These are phyloP conservation scores for Striga asiatica DNA, from an alignment of 257 asterid genomes.

Conservation along the genomic window DNA sequence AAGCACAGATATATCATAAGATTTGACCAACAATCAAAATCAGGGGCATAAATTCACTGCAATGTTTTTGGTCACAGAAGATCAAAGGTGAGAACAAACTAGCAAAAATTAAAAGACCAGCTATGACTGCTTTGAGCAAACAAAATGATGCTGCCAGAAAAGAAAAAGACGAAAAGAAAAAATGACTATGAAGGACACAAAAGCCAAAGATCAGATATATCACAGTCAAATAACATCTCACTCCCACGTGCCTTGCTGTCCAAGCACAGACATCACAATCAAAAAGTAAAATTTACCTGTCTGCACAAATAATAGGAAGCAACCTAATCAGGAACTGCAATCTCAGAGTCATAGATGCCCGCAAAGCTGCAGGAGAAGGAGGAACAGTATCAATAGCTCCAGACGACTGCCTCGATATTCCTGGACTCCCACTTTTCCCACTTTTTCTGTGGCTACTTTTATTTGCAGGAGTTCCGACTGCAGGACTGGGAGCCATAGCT, in stretches of 20 bases:
- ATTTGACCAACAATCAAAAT: no score
- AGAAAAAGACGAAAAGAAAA: no score
- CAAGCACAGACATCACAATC: neutral
- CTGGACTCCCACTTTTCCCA: constrained; percentile 65
- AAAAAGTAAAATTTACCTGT: constrained; percentile 35
- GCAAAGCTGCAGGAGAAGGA: constrained; percentile 81
- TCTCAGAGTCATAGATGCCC: constrained; percentile 88
- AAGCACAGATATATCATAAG: no score
- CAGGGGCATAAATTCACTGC: no score
- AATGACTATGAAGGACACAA: no score
- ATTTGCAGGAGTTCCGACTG: constrained; percentile 58
- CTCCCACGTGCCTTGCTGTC: no score
- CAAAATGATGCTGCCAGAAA: no score
- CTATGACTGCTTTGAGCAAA: no score
- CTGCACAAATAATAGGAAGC: constrained; percentile 78
- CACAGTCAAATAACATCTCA: no score
- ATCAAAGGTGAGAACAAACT: no score
- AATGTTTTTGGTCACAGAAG: no score
- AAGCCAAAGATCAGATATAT: no score
- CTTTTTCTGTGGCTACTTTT: constrained; percentile 71
- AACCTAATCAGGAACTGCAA: constrained; percentile 83
- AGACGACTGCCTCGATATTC: constrained; percentile 51
- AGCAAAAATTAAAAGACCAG: neutral
- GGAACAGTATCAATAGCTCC: constrained; percentile 62
- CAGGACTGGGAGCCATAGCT: constrained; percentile 36